phyloP scores from a whole-genome alignment of 2,329 filamentous ascomycete genomes.

The Trichoderma citrinoviride region DNA sequence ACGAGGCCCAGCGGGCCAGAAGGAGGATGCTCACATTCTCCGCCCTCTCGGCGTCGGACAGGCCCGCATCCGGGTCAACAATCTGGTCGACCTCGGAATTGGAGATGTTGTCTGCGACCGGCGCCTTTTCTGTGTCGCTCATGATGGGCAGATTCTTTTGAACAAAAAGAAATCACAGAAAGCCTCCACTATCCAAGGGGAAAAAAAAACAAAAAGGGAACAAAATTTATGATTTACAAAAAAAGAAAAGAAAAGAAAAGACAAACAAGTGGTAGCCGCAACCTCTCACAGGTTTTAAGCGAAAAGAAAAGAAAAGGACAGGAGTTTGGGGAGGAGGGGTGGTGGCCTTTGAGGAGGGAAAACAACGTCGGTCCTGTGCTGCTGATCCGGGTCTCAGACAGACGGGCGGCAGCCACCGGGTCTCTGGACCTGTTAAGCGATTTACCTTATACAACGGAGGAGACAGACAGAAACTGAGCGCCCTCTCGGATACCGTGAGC shows the following conservation, averaged over 20 bases:
- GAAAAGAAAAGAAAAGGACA: neutral
- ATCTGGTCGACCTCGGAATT: slow-evolving; percentile 31
- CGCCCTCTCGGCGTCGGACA: slow-evolving; percentile 61
- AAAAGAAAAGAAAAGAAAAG: neutral
- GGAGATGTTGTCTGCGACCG: slow-evolving; percentile 30
- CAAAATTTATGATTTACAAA: neutral
- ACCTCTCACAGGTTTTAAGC: slow-evolving; percentile 16
- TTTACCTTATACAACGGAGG: slow-evolving; percentile 10
- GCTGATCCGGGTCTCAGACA: slow-evolving; percentile 22
- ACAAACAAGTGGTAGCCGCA: slow-evolving; percentile 15
- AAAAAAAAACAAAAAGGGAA: neutral
- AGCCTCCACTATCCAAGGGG: neutral
- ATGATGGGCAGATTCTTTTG: slow-evolving; percentile 27
- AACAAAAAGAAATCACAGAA: neutral
- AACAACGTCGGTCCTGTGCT: slow-evolving; percentile 6
- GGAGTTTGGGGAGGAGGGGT: neutral
- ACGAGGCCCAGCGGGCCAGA: neutral
- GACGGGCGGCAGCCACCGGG: slow-evolving; percentile 17
- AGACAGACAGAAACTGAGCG: neutral
- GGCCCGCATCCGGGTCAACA: slow-evolving; percentile 54
- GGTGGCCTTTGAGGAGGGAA: slow-evolving; percentile 12
- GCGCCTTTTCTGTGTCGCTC: slow-evolving; percentile 37
- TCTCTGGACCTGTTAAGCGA: slow-evolving; percentile 16
- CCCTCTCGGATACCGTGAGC: neutral
- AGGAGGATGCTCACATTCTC: slow-evolving; percentile 50